These are phyloP conservation scores for Pelagophyceae sp. DNA, from an alignment of 352 stramenopile species.

Conservation along the genomic window DNA sequence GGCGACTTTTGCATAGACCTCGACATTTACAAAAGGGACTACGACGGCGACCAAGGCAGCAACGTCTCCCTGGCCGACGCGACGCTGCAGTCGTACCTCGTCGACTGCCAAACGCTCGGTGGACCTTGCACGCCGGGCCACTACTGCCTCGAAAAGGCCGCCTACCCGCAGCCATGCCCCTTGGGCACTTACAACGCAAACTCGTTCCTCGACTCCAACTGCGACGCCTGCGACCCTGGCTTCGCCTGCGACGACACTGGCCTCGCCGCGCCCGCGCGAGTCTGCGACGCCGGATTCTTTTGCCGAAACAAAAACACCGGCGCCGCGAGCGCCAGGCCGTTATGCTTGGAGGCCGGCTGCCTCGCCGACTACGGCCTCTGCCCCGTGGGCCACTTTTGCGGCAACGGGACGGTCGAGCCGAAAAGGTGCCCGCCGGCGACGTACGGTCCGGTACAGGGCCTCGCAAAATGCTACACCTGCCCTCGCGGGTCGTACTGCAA, in stretches of 20 bases:
- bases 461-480: slow-evolving; percentile 35
- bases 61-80: not conserved
- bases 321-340: slow-evolving; percentile 59
- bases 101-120: slow-evolving; percentile 16
- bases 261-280: slow-evolving; percentile 43
- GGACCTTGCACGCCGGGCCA: slow-evolving; percentile 49
- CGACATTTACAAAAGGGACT: not conserved
- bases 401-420: slow-evolving; percentile 48
- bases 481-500: slow-evolving; percentile 59
- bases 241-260: slow-evolving; percentile 17
- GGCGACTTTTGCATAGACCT: slow-evolving; percentile 8
- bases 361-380: slow-evolving; percentile 13
- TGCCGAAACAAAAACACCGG: slow-evolving; percentile 50
- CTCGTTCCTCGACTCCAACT: slow-evolving; percentile 6
- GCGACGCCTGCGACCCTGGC: slow-evolving; percentile 19
- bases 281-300: slow-evolving; percentile 62
- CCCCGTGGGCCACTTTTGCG: slow-evolving; percentile 45
- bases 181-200: slow-evolving; percentile 50
- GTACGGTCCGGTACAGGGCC: slow-evolving; percentile 43
- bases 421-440: slow-evolving; percentile 45
- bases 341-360: slow-evolving; percentile 35
- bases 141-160: slow-evolving; percentile 46
- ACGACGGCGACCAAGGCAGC: not conserved
- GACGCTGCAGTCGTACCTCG: not conserved
- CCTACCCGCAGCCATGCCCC: slow-evolving; percentile 33